phyloP scores from a whole-genome alignment of 2,329 filamentous ascomycete species.

The Monilinia laxa region DNA sequence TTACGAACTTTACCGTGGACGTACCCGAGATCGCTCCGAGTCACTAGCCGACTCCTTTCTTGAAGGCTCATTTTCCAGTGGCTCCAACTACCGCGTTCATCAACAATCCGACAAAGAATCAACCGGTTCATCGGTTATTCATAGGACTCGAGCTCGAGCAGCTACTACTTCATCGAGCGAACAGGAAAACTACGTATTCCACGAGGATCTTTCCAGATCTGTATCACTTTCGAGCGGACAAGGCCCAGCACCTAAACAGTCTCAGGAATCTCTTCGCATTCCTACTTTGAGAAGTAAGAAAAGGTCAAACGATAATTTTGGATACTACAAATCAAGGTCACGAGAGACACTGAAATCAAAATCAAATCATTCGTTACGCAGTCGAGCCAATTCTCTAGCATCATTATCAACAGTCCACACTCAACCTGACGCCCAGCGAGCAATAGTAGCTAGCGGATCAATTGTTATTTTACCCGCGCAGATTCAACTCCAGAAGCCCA shows the following conservation, averaged over 20 bases:
- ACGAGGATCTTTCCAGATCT: conserved; percentile 47
- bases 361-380: conserved; percentile 22
- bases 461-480: conserved; percentile 35
- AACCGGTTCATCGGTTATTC: conserved; percentile 39
- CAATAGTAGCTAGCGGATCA: conserved; percentile 36
- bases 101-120: conserved; percentile 47
- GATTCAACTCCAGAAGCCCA: conserved; percentile 25
- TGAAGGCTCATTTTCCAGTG: conserved; percentile 27
- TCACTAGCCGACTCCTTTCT: conserved; percentile 25
- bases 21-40: conserved; percentile 10
- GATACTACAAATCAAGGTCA: conserved; percentile 52
- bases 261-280: conserved; percentile 60
- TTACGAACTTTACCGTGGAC: conserved; percentile 16
- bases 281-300: conserved; percentile 53
- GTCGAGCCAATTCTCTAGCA: conserved; percentile 52
- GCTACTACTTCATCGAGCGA: conserved; percentile 29
- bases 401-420: conserved; percentile 55
- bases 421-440: conserved; percentile 37
- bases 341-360: conserved; percentile 48
- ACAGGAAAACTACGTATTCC: conserved; percentile 54
- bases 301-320: conserved; percentile 51
- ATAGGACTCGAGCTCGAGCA: conserved; percentile 37
- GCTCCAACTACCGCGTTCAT: conserved; percentile 52
- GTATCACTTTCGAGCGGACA: conserved; percentile 41
- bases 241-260: conserved; percentile 46